Evolutionary conservation across 2,329 filamentous ascomycete species (phyloP), one percentile per base, ranked within the genome.

Genomic region (Neopestalotiopsis sp.): DNA sequence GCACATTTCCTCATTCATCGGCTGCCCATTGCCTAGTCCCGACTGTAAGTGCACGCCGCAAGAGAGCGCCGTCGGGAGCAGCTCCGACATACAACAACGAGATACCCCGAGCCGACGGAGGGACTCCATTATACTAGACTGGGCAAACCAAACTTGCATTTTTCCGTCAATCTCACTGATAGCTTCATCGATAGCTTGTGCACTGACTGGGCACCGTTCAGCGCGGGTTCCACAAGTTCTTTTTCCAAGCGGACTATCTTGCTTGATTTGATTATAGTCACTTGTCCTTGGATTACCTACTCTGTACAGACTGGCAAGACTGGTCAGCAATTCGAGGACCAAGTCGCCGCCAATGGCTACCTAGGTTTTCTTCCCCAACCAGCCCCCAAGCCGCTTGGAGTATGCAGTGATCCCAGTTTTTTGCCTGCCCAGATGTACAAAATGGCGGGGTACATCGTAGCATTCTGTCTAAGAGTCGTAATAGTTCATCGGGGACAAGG

Each of bases 141-240:
- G 7, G 24, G n/a, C 45, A 52, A 20, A 3, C n/a, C 17, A 52
- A 52, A 7, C 7, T 17, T n/a, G 45, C n/a, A 52, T 52, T 52
- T 52, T 52, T 52, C 45, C 45, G 45, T 52, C 45, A 52, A 52
- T 52, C 45, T 52, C n/a, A n/a, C 45, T 52, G 45, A 52, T 52
- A 52, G 45, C 34, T 52, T 17, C 7, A 17, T n/a, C 45, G n/a
- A 52, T 52, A 52, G 45, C 45, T 52, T 52, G 34, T 52, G n/a
- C 45, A 9, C 45, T n/a, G 45, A 17, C 45, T n/a, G 24, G 24
- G 24, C 24, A 24, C n/a, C 17, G 34, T n/a, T 52, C 45, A 17
- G 17, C 7, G 13, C 14, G n/a, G 45, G 45, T 52, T 20, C 45
- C 45, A 52, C 45, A 52, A 5, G 17, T n/a, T 17, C 14, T 38